Evolutionary conservation across 345 rosid genomes (phyloP), one percentile per base, ranked within the genome.

Genomic region (Zanthoxylum bungeanum): DNA sequence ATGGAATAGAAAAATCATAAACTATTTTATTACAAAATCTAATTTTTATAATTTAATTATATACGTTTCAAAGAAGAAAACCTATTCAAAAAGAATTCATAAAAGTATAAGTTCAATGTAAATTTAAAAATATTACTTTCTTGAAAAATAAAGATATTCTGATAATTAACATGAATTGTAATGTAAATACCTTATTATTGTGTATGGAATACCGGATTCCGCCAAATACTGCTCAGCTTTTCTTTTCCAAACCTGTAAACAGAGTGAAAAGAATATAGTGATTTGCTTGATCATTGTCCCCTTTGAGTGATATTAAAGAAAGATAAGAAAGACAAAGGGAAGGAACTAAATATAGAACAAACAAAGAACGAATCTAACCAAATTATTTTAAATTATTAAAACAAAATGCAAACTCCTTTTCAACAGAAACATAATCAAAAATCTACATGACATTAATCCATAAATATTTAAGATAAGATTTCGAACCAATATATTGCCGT

Each of bases 171-270:
- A 24, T 40, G 36, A 2, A 56, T 33, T 33, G 27, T 14, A 50
- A 34, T 17, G 47, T 6, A 17, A 27, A n/a, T 69, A 91, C 98
- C 98, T 92, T 85, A 95, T 89, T 53, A 95, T 95, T 33, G 99
- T 95, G 84, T 92, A 92, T 0, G 99, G 94, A 68, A 95, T 30
- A 55, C 98, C 93, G 30, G 93, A 91, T 72, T 95, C 98, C 46
- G 93, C 93, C 89, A 95, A 83, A 84, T 92, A 95, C 76, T 91
- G 98, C 84, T 95, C 99, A n/a, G 99, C 92, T 75, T 95, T 95
- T 84, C 99, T 89, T 88, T 95, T 95, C 99, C 99, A 95, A 17
- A 92, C 83, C 99, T 89, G 71, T 31, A 55, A 66, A 16, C 36
- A 59, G 7, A 17, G 73, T 22, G 73, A 60, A 28, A 52, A 31